Percentiles rank a stretch among this genome's conserved stretches.
phyloP scores from a whole-genome alignment of 2,329 filamentous ascomycete genomes.

The Xylariaceae sp. region DNA sequence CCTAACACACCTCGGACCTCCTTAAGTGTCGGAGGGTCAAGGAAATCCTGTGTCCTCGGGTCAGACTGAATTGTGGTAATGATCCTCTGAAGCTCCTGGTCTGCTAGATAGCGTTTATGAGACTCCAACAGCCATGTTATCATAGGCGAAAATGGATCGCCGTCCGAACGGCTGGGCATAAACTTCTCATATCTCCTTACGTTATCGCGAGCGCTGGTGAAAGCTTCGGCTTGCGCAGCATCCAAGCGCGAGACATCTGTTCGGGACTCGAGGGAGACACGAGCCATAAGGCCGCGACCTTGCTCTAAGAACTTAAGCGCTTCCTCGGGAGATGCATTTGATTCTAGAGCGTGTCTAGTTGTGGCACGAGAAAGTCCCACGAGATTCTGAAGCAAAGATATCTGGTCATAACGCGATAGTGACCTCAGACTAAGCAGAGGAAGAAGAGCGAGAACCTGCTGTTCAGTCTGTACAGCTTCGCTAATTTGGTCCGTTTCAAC shows the following conservation, averaged over 20 bases:
- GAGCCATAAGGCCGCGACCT: not conserved
- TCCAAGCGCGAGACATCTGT: not conserved
- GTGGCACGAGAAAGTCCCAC: not conserved
- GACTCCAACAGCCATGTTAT: not conserved
- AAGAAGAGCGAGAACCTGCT: not conserved
- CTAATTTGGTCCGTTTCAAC: not conserved
- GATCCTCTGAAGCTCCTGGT: not conserved
- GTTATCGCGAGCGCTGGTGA: not conserved
- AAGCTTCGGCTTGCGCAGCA: not conserved
- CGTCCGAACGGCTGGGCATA: not conserved
- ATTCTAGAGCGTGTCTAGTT: not conserved
- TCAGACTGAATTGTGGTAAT: not conserved
- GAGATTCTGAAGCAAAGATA: not conserved
- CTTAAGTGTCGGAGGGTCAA: not conserved
- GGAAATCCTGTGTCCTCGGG: not conserved
- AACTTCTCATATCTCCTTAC: not conserved
- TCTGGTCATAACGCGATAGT: not conserved
- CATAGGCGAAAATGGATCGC: not conserved
- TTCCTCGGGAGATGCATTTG: not conserved
- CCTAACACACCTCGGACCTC: conserved; percentile 1
- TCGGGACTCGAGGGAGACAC: not conserved
- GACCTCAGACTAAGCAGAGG: not conserved
- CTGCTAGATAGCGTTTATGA: not conserved
- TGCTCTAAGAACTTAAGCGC: not conserved
- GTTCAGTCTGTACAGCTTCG: too few relatives aligned